These are phyloP conservation scores for Malus hybrid DNA, from an alignment of 331 rosid genomes.

Conservation along the genomic window DNA sequence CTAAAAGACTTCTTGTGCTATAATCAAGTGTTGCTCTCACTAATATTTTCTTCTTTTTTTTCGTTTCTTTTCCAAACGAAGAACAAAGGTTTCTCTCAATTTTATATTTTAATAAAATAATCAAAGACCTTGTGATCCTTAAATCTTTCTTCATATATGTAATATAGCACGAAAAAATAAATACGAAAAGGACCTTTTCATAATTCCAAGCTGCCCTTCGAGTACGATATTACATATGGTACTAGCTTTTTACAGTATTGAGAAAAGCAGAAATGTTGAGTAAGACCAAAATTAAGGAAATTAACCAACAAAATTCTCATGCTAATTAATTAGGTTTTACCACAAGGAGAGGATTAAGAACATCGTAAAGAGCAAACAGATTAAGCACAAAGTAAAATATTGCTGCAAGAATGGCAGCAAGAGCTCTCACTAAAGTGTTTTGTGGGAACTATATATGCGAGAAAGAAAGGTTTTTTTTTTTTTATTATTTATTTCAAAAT, in stretches of 20 bases:
- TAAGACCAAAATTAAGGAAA: background rate
- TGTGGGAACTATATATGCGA: background rate
- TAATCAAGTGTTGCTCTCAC: background rate
- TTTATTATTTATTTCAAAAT: too few relatives aligned
- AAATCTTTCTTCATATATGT: background rate
- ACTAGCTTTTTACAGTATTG: background rate
- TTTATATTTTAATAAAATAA: too few relatives aligned
- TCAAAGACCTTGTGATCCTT: background rate
- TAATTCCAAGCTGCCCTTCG: background rate
- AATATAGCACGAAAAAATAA: background rate
- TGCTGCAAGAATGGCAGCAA: conserved; percentile 28
- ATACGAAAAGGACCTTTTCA: background rate
- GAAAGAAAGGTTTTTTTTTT: background rate
- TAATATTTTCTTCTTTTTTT: background rate
- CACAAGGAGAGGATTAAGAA: conserved; percentile 13
- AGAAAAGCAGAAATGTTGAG: too few relatives aligned
- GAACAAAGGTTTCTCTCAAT: background rate
- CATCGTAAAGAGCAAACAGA: conserved; percentile 15
- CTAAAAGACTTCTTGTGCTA: background rate
- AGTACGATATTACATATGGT: background rate
- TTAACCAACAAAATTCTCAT: background rate
- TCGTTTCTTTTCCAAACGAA: background rate
- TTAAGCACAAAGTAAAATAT: conserved; percentile 24
- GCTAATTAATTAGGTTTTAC: background rate
- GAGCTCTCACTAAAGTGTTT: conserved; percentile 17